These are phyloP conservation scores for Rosa lucieae DNA, from an alignment of 306 rosid genomes.

Conservation along the genomic window DNA sequence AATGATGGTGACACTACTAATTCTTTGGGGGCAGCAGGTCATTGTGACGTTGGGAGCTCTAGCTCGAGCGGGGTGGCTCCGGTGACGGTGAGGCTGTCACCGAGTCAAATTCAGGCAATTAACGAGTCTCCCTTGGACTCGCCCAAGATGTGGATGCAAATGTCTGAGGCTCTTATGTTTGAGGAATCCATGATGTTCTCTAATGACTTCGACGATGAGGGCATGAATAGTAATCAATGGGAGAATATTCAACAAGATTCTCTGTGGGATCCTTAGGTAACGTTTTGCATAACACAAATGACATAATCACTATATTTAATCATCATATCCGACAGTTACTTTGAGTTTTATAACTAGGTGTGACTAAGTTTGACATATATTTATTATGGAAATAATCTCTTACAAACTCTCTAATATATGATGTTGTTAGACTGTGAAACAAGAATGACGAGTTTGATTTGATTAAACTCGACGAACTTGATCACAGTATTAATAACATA, in stretches of 20 bases:
- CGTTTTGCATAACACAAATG: neutral
- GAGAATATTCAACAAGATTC: constrained; percentile 35
- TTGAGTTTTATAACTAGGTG: neutral
- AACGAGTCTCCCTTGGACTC: constrained; percentile 85
- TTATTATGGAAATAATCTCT: neutral
- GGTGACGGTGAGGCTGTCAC: constrained; percentile 51
- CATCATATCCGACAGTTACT: neutral
- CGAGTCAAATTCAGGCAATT: constrained; percentile 79
- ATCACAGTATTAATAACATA: neutral
- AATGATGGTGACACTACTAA: neutral
- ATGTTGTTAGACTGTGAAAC: neutral
- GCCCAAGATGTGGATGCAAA: constrained; percentile 88
- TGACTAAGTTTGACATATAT: neutral
- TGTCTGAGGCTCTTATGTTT: constrained; percentile 33
- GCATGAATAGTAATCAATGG: constrained; percentile 29
- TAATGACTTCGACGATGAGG: constrained; percentile 29
- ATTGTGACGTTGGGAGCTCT: neutral
- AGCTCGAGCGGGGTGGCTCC: constrained; percentile 21
- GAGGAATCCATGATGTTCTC: constrained; percentile 39
- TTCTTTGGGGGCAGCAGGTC: neutral
- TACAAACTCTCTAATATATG: neutral
- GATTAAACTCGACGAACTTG: neutral
- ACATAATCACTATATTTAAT: neutral
- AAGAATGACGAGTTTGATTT: neutral
- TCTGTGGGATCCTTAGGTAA: constrained; percentile 50